Base-by-base conservation (phyloP, 1,284 basidiomycete genomes). In the Thecaphora frezii region DNA sequence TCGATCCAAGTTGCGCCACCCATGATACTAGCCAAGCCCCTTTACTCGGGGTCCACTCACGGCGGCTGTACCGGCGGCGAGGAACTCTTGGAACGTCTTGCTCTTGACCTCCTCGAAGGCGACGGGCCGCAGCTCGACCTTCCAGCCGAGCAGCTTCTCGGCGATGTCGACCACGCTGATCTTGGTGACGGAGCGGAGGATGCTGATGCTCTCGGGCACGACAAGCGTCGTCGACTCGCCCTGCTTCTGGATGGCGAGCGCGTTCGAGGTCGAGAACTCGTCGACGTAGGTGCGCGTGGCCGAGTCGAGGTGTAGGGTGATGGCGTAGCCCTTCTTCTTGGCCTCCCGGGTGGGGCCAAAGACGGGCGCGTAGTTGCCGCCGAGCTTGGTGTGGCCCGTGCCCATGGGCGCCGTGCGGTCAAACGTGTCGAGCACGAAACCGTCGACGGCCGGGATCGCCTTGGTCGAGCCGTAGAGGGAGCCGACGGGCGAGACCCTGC, bases 231-330 rank as follows among this genome's bases (percentile, higher is more conserved):
- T 57, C 23, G 52, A 13, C 12, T 60, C 54, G 23, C 51, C 57
- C 16, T 65, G n/a, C 47, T 60, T 54, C 23, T 58, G 44, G 19
- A 80, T 66, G 43, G 69, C 71, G 37, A 79, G 63, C 24, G 76
- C 78, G 58, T 80, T 80, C 12, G 72, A 74, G 16, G 79, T 80
- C 4, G 74, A 77, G 44, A 80, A 80, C 53, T 80, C 79, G 58
- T 78, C 77, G 21, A 77, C 54, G 26, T 67, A 50, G 10, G 73
- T 73, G 50, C 73, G 73, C 1, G 69, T 74, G 12, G 68, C 65
- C 46, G 74, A 70, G 56, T 66, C 61, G 39, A 71, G 65, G 37
- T 71, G 79, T 2, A 80, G 67, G 13, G 79, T 80, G 66, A 80
- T 79, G 16, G 71, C 63, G 49, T 74, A 80, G 26, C 79, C 79